A percentile compares a stretch with the other conserved stretches of the same genome.
Conservation (phyloP, 345 rosid species). For the Eucalyptus erythrocorys region DNA sequence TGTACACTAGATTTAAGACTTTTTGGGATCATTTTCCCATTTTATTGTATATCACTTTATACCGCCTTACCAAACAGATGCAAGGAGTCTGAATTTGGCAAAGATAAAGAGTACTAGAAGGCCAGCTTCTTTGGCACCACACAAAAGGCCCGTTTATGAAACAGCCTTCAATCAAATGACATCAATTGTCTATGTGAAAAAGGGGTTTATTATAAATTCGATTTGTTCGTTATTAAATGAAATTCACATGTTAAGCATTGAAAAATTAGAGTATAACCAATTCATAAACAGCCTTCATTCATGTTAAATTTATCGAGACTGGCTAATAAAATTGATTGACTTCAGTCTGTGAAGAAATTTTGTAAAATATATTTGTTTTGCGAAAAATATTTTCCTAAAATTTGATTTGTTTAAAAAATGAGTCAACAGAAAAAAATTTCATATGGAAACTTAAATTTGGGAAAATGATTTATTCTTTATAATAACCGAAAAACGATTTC, state of each 20-base stretch:
- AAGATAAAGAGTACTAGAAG: background rate
- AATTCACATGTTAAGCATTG: background rate
- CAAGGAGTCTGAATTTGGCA: background rate
- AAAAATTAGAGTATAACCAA: background rate
- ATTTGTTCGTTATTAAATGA: background rate
- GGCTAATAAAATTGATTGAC: background rate
- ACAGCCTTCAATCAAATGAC: background rate
- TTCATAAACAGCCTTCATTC: background rate
- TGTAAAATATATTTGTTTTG: background rate
- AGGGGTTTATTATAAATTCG: background rate
- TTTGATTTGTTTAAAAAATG: background rate
- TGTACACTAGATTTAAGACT: too few species aligned
- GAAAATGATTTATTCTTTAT: too few species aligned
- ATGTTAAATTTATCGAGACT: background rate
- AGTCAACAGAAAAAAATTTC: accelerated
- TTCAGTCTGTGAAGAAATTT: background rate
- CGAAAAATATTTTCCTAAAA: background rate
- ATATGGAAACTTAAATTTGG: too few species aligned
- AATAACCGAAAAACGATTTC: too few species aligned
- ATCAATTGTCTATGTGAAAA: background rate
- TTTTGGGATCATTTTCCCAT: background rate
- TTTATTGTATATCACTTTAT: background rate
- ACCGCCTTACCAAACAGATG: background rate
- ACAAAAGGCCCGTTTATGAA: background rate
- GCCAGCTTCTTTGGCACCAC: background rate